Percentiles rank a stretch among this genome's conserved stretches.
phyloP scores from a whole-genome alignment of 768 basidiomycete species.

The Lyophyllum semitale region DNA sequence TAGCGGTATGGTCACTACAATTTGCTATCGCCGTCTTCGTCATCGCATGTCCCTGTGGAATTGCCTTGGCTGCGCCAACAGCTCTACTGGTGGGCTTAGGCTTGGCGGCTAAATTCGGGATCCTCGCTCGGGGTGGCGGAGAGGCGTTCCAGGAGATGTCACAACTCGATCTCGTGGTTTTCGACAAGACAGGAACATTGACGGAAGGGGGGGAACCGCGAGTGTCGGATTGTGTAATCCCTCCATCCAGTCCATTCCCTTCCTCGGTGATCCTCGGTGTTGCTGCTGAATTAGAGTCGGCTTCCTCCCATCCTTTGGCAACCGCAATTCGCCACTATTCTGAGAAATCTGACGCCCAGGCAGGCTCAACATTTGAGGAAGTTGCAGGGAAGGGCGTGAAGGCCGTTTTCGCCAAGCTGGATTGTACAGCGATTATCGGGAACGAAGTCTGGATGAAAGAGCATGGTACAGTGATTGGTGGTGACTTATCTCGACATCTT shows the following conservation, averaged over 20 bases:
- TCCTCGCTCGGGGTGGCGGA: constrained; percentile 84
- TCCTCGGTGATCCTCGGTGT: constrained; percentile 47
- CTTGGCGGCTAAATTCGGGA: constrained; percentile 75
- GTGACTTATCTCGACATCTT: constrained; percentile 28
- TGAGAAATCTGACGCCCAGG: constrained; percentile 6
- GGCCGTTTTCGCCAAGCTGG: constrained; percentile 41
- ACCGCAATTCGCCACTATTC: constrained; percentile 57
- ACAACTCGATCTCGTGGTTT: constrained; percentile 71
- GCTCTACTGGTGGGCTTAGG: constrained; percentile 84
- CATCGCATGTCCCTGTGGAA: constrained; percentile 85
- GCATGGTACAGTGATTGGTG: constrained; percentile 40
- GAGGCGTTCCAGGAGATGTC: constrained; percentile 86
- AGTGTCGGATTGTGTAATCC: constrained; percentile 54
- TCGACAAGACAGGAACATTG: constrained; percentile 88
- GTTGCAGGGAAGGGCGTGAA: constrained; percentile 65
- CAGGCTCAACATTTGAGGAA: constrained; percentile 48
- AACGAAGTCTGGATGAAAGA: constrained; percentile 68
- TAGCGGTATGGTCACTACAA: constrained; percentile 75
- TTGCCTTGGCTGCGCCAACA: constrained; percentile 84
- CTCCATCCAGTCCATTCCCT: constrained; percentile 27
- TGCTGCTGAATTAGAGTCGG: constrained; percentile 56
- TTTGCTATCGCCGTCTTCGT: constrained; percentile 85
- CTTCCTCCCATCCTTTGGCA: constrained; percentile 68
- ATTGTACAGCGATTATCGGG: constrained; percentile 59
- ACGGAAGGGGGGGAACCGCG: constrained; percentile 65